Base-by-base conservation (phyloP, 2,329 filamentous ascomycete species). In the Phialophora verrucosa region DNA sequence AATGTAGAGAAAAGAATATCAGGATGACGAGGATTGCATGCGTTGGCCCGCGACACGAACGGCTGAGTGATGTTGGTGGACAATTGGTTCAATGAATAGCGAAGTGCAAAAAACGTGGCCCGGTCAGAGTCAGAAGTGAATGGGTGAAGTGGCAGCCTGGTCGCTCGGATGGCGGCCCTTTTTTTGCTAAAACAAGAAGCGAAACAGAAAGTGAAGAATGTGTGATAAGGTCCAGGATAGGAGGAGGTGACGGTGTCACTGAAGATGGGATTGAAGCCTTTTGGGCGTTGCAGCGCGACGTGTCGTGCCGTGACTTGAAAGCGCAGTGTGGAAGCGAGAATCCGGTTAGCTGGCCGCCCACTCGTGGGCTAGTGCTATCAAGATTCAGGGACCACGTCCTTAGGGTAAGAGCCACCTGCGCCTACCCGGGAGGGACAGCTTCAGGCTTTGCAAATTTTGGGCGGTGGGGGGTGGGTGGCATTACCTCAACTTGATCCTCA, bases 241-340 rank as follows among this genome's bases (percentile, higher is more conserved):
- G 51, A 62, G 59, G 59, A 62, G 35, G n/a, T 32, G 51, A 51
- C 17, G 17, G 31, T 31, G 38, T 42, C 14, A 14, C 17, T 51
- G 49, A 51, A 10, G 23, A 51, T 27, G 49, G 49, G 23, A 17
- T 55, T 44, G 59, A 55, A 47, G 51, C 50, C 59, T 55, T 23
- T 62, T 50, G 59, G 59, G 57, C 31, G 38, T 58, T 58, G 63
- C 53, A 66, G 55, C 66, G 66, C 66, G 67, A 66, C 64, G 67
- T 69, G 67, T 66, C 64, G 64, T 44, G 67, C 59, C 64, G 64
- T 66, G 64, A 69, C 64, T 66, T 62, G 59, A 62, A 62, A 60
- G 42, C 17, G 59, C 35, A 25, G 61, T 57, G 50, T 57, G 35
- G 54, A 42, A 47, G 54, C 53, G 53, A 63, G 25, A 63, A 58